Evolutionary conservation across 164 flowering plant species (phyloP), one percentile per base, ranked within the genome.

Genomic region (Nymphaea colorata): DNA sequence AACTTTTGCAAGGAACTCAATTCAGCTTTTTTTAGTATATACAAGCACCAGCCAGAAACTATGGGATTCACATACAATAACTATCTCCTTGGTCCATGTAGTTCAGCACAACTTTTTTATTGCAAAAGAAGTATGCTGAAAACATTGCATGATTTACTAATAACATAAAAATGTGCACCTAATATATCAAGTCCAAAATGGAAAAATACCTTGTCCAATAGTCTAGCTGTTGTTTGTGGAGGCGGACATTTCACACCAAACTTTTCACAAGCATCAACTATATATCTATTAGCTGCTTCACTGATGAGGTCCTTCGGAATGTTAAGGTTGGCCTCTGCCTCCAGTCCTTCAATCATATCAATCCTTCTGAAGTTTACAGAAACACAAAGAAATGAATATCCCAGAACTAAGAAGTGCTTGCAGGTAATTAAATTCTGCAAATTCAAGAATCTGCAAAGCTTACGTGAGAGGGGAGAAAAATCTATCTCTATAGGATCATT

Each of bases 381-480:
- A 47, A 47, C 55, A 47, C 36, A 25, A 47, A 47, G 55, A 47
- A 47, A 47, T 47, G 55, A 47, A 5, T 12, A 47, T 47, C 55
- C 55, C 5, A 47, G 12, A 12, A 47, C 12, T 47, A 47, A 47
- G 2, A 47, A 47, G 11, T 25, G 36, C 36, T 25, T 25, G 36
- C 36, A 25, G 36, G 36, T 25, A 25, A 55, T 53, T 16, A 59
- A 69, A 18, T 60, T 47, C 12, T 7, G 12, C 5, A 7, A 47
- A 47, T 4, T 47, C 7, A 47, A 47, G 55, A 12, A 2, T 47
- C 7, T 25, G 1, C 36, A 25, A 25, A 25, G 36, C 36, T 25
- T 47, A 47, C 99, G 96, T 91, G 86, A 94, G 91, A 63, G 99
- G 99, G 99, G 99, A 67, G 99, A 90, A 70, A 94, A 91, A 71